These are phyloP conservation scores for Globisporangium carolinianum DNA, from an alignment of 352 stramenopile species.

Conservation along the genomic window DNA sequence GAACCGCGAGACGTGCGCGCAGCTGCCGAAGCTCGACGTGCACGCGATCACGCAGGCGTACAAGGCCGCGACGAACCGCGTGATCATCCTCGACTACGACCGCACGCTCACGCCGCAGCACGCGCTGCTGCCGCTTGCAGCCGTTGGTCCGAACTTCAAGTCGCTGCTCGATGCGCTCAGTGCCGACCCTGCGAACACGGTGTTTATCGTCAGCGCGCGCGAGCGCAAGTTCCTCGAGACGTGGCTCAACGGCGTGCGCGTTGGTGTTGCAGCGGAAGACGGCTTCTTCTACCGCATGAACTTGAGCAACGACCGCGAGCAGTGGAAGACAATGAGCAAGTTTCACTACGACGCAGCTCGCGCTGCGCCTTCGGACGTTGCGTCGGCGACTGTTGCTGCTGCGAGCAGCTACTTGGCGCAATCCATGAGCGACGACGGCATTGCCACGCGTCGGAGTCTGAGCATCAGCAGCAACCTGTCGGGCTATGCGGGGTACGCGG, in stretches of 20 bases:
- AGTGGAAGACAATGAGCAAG: conserved; percentile 83
- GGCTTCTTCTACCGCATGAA: conserved; percentile 82
- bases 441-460: conserved; percentile 20
- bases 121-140: conserved; percentile 70
- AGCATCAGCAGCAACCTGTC: conserved; percentile 35
- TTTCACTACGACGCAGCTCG: conserved; percentile 65
- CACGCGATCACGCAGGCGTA: conserved; percentile 61
- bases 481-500: conserved; percentile 26
- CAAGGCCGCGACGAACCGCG: conserved; percentile 54
- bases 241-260: conserved; percentile 70
- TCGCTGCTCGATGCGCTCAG: conserved; percentile 61
- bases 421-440: conserved; percentile 10
- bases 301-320: conserved; percentile 53
- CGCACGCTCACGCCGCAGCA: conserved; percentile 75
- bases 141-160: conserved; percentile 74
- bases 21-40: conserved; percentile 55
- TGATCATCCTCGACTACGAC: conserved; percentile 89
- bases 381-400: conserved; percentile 15
- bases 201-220: conserved; percentile 70
- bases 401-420: conserved; percentile 18
- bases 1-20: conserved; percentile 38
- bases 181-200: conserved; percentile 58
- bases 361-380: conserved; percentile 19
- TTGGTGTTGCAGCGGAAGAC: conserved; percentile 70
- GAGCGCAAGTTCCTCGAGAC: conserved; percentile 88